A percentile compares a stretch with the other conserved stretches of the same genome.
phyloP scores from a whole-genome alignment of 2,329 filamentous ascomycete species.

The Aureobasidium sp. region DNA sequence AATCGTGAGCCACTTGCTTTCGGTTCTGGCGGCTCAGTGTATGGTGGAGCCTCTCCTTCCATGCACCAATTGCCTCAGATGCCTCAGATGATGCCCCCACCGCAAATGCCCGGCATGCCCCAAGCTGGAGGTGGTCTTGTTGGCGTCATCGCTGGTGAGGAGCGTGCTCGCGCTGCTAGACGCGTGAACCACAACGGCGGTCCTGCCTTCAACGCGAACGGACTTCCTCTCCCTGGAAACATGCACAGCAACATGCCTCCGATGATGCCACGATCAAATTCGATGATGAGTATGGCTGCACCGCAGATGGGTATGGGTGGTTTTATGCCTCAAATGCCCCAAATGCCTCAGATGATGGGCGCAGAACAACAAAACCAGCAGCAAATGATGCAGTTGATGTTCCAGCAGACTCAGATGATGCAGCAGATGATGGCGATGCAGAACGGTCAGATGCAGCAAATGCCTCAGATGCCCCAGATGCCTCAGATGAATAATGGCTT shows the following conservation, averaged over 20 bases:
- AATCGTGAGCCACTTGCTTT: slow-evolving; percentile 69
- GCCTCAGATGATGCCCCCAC: slow-evolving; percentile 2
- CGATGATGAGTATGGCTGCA: slow-evolving; percentile 23
- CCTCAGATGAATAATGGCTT: slow-evolving; percentile 8
- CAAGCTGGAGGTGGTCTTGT: slow-evolving; percentile 58
- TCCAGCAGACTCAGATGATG: slow-evolving; percentile 32
- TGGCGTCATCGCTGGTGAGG: slow-evolving; percentile 79
- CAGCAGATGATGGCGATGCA: slow-evolving; percentile 32
- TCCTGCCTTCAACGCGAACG: slow-evolving; percentile 12
- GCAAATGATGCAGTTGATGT: slow-evolving; percentile 31
- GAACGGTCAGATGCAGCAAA: slow-evolving; percentile 18
- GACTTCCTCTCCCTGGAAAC: slow-evolving; percentile 23
- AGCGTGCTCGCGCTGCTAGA: slow-evolving; percentile 67
- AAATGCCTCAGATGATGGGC: background rate
- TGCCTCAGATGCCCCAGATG: slow-evolving; percentile 18
- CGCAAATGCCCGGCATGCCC: slow-evolving; percentile 10
- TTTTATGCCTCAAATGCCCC: slow-evolving; percentile 8
- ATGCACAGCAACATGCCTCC: slow-evolving; percentile 18
- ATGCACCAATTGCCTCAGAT: slow-evolving; percentile 1
- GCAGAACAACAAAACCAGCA: slow-evolving; percentile 14
- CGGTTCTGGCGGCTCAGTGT: slow-evolving; percentile 27
- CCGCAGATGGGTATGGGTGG: slow-evolving; percentile 19
- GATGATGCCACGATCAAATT: slow-evolving; percentile 23
- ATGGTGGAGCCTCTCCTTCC: slow-evolving; percentile 22
- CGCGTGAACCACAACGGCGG: slow-evolving; percentile 56